phyloP scores from a whole-genome alignment of 2,329 filamentous ascomycete genomes.

The Colletotrichum eleusines region DNA sequence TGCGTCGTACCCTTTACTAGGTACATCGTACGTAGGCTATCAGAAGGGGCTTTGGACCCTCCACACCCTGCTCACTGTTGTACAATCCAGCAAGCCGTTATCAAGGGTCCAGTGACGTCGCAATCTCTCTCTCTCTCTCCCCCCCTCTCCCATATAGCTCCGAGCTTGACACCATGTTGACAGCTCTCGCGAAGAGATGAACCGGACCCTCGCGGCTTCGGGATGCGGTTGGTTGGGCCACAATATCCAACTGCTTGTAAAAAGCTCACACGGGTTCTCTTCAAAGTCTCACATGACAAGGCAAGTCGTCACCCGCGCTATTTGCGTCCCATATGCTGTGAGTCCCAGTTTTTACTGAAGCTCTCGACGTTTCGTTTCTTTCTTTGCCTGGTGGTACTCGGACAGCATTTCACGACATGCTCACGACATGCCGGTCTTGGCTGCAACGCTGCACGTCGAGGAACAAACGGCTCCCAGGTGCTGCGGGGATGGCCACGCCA shows the following conservation, averaged over 20 bases:
- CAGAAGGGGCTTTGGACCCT: not conserved
- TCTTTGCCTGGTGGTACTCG: conserved; percentile 7
- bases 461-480: not conserved
- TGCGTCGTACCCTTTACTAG: not conserved
- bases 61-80: not conserved
- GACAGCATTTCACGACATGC: not conserved
- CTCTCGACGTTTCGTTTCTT: conserved; percentile 21
- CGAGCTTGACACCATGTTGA: conserved; percentile 2
- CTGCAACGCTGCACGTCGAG: conserved; percentile 24
- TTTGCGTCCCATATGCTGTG: not conserved
- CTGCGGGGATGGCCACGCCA: conserved; percentile 6
- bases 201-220: conserved; percentile 15
- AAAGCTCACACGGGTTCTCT: not conserved
- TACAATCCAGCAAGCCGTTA: not conserved
- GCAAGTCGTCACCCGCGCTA: not conserved
- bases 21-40: too few species aligned
- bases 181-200: conserved; percentile 19
- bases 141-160: conserved; percentile 10
- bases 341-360: not conserved
- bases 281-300: conserved; percentile 4
- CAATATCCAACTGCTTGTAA: not conserved
- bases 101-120: conserved; percentile 4
- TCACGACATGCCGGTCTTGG: conserved; percentile 7
- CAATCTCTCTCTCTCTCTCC: not conserved
- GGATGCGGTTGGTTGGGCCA: not conserved